phyloP scores from a whole-genome alignment of 1,284 basidiomycete species.

The Salmacisia buchloeana region DNA sequence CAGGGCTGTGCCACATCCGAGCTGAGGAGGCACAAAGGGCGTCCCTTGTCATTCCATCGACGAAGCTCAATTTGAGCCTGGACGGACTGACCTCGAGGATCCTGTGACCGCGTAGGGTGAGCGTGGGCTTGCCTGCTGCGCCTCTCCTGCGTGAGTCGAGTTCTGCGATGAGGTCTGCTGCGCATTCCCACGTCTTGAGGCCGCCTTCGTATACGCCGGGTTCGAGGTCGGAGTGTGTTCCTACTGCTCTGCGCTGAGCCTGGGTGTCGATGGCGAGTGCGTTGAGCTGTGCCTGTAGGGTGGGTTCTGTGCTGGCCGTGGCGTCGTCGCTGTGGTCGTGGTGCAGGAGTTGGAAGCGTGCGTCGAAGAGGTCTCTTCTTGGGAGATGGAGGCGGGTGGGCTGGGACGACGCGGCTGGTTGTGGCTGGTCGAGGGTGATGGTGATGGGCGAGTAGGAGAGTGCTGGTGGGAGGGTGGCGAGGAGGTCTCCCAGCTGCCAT shows the following conservation, averaged over 20 bases:
- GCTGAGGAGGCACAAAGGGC: no score
- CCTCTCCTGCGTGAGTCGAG: conserved; percentile 17
- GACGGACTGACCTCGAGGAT: conserved; percentile 25
- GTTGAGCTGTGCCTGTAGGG: no score
- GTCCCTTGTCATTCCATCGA: no score
- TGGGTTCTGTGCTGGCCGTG: conserved; percentile 34
- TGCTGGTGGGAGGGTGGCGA: conserved; percentile 21
- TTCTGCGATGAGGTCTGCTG: conserved; percentile 66
- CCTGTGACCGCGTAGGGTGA: conserved; percentile 16
- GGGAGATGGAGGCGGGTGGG: conserved; percentile 55
- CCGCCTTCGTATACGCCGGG: conserved; percentile 93
- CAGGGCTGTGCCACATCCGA: conserved; percentile 87
- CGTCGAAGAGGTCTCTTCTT: conserved; percentile 85
- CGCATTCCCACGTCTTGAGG: conserved; percentile 96
- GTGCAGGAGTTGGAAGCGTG: conserved; percentile 77
- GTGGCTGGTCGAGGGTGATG: conserved; percentile 12
- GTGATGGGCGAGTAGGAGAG: conserved; percentile 28
- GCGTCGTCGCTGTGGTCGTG: conserved; percentile 24
- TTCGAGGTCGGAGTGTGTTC: conserved; percentile 80
- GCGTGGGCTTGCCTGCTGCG: background rate
- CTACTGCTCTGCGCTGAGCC: conserved; percentile 56
- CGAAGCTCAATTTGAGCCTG: no score
- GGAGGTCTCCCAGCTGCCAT: no score
- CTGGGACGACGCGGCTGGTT: no score
- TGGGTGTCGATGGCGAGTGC: background rate